Base-by-base conservation (phyloP, 441 rosid genomes). In the Erysimum cheiri region DNA sequence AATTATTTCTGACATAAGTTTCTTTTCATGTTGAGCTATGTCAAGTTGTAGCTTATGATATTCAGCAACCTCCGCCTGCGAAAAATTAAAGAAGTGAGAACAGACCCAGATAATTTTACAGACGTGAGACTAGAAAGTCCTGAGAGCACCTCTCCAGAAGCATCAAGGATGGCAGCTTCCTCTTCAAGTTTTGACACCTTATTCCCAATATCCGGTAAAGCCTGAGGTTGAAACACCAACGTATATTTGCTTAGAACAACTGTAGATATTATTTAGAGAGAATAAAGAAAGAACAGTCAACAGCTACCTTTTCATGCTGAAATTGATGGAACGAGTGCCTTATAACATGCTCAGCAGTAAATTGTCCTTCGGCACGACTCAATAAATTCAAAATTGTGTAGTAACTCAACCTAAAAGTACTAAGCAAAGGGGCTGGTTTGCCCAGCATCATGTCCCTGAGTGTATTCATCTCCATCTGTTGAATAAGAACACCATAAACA, bases 281-380 rank as follows among this genome's bases (percentile, higher is more conserved):
- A 54, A 44, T 55, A 43, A 49, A 43, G 76, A 65, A 74, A 29
- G 60, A 66, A 60, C 29, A 52, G 28, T 60, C 11, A 52, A 69
- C 15, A 76, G 46, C 78, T 72, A 95, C 99, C 98, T 95, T 95
- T 75, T 95, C 98, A 74, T 95, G 80, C 78, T 95, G 99, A 74
- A 92, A 95, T 71, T 95, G 99, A 75, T 95, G 99, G 83, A 92
- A 95, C 29, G 99, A 95, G 77, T 95, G 92, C 80, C 71, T 86
- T 80, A 95, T 92, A 58, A 92, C 97, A 80, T 90, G 95, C 81
- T 95, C 99, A 67, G 99, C 98, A 61, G 97, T 89, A 73, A 95
- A 90, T 81, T 92, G 98, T 53, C 98, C 99, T 87, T 95, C 98
- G 4, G 98, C 97, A 61, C 98, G 98, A 82, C 98, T 92, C 94